A percentile compares a stretch with the other conserved stretches of the same genome.
phyloP scores from a whole-genome alignment of 2,329 filamentous ascomycete genomes.

The Gnomoniopsis sp. region DNA sequence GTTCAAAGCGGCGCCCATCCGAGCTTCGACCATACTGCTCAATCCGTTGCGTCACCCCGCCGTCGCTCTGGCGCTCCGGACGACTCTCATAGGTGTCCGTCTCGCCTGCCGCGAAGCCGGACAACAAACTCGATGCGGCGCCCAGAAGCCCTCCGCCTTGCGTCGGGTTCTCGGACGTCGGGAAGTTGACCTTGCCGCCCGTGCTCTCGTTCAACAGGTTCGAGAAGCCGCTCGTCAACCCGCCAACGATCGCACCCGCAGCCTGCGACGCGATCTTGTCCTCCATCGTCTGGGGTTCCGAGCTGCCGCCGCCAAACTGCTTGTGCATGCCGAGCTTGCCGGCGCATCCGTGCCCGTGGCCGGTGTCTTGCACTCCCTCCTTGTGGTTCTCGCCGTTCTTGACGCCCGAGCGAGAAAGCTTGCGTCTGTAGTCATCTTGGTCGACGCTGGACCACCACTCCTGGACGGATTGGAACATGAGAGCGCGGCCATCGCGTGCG shows the following conservation, averaged over 20 bases:
- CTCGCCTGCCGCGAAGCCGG: conserved; percentile 38
- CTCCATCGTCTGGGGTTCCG: conserved; percentile 45
- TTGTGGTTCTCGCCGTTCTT: conserved; percentile 79
- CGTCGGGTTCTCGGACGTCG: conserved; percentile 33
- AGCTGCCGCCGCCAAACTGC: conserved; percentile 43
- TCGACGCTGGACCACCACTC: conserved; percentile 76
- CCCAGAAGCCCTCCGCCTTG: conserved; percentile 67
- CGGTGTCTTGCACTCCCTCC: conserved; percentile 76
- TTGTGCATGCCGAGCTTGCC: conserved; percentile 78
- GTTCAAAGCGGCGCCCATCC: conserved; percentile 51
- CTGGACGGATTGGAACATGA: conserved; percentile 78
- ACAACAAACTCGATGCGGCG: conserved; percentile 63
- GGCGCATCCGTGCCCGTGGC: conserved; percentile 79
- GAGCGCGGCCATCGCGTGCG: conserved; percentile 64
- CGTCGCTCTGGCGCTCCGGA: conserved; percentile 53
- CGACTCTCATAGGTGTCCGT: conserved; percentile 47
- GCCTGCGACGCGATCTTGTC: conserved; percentile 55
- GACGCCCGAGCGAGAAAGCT: conserved; percentile 77
- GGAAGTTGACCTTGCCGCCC: conserved; percentile 34
- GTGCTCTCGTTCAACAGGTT: conserved; percentile 44
- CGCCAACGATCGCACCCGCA: conserved; percentile 54
- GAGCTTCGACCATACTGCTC: conserved; percentile 57
- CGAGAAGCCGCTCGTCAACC: conserved; percentile 52
- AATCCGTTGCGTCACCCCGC: conserved; percentile 58
- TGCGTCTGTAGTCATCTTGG: conserved; percentile 65